Conservation (phyloP, 345 rosid species). For the Gossypium rotundifolium region DNA sequence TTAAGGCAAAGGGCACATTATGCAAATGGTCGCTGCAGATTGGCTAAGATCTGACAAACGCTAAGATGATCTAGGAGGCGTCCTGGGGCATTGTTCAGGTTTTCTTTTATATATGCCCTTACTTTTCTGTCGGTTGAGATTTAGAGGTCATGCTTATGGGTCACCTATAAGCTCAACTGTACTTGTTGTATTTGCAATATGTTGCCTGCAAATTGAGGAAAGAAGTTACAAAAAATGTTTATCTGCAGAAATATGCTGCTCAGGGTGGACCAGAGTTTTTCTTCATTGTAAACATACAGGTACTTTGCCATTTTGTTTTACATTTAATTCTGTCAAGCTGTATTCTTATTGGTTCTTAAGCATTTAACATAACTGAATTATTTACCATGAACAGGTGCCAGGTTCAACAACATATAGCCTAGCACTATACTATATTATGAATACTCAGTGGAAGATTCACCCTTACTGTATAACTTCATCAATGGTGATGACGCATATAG, state of each 20-base stretch:
- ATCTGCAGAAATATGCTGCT: slow-evolving; percentile 79
- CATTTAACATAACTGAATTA: slow-evolving; percentile 13
- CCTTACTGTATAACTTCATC: slow-evolving; percentile 70
- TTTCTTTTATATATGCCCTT: slow-evolving; percentile 9
- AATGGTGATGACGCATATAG: slow-evolving; percentile 79
- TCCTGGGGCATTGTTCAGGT: slow-evolving; percentile 95
- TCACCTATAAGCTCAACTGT: not conserved
- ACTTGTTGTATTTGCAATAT: slow-evolving; percentile 7
- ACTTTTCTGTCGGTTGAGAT: slow-evolving; percentile 3
- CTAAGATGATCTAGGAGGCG: slow-evolving; percentile 87
- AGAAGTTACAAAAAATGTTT: slow-evolving; percentile 9
- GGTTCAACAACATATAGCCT: slow-evolving; percentile 81
- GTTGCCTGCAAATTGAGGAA: not conserved
- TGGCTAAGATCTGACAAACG: slow-evolving; percentile 87
- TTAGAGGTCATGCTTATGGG: not conserved
- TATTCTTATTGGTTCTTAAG: not conserved
- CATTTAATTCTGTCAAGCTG: slow-evolving; percentile 4
- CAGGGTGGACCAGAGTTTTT: slow-evolving; percentile 88
- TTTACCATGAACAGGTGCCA: slow-evolving; percentile 54
- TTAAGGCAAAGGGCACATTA: slow-evolving; percentile 77
- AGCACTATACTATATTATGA: slow-evolving; percentile 84
- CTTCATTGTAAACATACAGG: slow-evolving; percentile 87
- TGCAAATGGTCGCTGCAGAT: slow-evolving; percentile 97
- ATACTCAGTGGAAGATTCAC: slow-evolving; percentile 66
- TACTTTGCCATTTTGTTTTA: slow-evolving; percentile 11